Evolutionary conservation across 495 filamentous ascomycete genomes (phyloP), one percentile per base, ranked within the genome.

Genomic region (Sphaerosporella brunnea): DNA sequence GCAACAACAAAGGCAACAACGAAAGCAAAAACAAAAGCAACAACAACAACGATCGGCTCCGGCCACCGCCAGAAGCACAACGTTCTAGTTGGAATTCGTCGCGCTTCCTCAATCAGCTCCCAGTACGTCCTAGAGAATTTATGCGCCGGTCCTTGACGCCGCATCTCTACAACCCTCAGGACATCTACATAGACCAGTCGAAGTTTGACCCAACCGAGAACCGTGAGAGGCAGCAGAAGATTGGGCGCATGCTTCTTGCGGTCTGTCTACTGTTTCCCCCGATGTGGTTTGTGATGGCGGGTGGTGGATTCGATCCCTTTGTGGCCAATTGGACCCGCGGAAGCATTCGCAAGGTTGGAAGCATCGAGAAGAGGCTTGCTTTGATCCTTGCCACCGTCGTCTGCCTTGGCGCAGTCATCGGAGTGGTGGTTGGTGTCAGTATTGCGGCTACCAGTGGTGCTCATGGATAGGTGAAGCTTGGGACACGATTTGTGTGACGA

Each of bases 211-310:
- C 24, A 26, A 13, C 11, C 13, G 21, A 43, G 3, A 24, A 18
- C 9, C 8, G 5, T 32, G 8, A 46, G 8, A 34, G 43, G 21
- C 43, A 46, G 13, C 18, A 32, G 25, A 46, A 46, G 16, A 46
- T 46, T 36, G 43, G 43, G 13, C 25, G 55, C 2, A 45, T 50
- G 24, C 50, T 47, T 11, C 25, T 59, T 8, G 26, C 55, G 18
- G 51, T 26, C 26, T 59, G 56, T 25, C 2, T 59, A 16, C 36
- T 59, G 5, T 59, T 59, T 36, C 56, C 56, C 8, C 56, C 56
- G 18, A 23, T 59, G 16, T 47, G 54, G 23, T 30, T 59, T 15
- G 34, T 59, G 15, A 51, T 47, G 25, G 56, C 56, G 20, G 51
- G 53, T 42, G 56, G 56, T 10, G 46, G 48, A 16, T 59, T 59